Evolutionary conservation across 1,139 yeast species (phyloP).

Genomic region (Entelexis sorbosivorans): DNA sequence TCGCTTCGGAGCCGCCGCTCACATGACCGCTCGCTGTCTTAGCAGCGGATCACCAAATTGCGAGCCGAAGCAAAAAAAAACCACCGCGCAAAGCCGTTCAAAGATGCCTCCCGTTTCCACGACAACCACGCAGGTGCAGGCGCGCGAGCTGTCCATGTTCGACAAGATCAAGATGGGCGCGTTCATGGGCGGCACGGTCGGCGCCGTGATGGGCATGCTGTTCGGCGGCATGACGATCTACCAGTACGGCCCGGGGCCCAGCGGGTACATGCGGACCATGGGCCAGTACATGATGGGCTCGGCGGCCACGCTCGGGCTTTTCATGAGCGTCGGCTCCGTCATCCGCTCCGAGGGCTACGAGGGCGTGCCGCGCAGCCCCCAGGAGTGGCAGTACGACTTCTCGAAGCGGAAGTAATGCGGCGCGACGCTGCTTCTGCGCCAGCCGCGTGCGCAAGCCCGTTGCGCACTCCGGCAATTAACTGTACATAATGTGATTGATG

Average conservation of each 20-base stretch:
- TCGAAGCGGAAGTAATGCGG: neutral
- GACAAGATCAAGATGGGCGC: constrained; percentile 98
- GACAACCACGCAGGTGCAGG: constrained; percentile 15
- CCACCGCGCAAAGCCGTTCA: neutral
- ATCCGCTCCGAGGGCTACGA: constrained; percentile 57
- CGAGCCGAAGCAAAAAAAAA: neutral
- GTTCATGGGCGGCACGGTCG: constrained; percentile 71
- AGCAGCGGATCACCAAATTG: neutral
- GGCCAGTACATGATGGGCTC: constrained; percentile 96
- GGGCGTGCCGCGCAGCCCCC: constrained; percentile 13
- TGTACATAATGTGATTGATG: constrained; percentile 7
- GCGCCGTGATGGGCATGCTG: constrained; percentile 88
- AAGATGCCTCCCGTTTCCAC: constrained; percentile 17
- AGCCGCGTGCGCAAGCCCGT: too few species aligned
- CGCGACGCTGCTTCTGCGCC: too few species aligned
- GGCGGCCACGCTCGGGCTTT: constrained; percentile 80
- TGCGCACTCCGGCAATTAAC: neutral
- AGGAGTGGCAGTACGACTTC: constrained; percentile 16
- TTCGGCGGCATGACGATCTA: constrained; percentile 89
- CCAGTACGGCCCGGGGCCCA: constrained; percentile 96
- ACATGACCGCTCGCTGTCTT: neutral
- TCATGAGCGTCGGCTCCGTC: constrained; percentile 69
- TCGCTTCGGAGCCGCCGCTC: too few species aligned
- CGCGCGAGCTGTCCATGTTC: constrained; percentile 75
- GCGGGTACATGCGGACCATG: constrained; percentile 89